Percentiles rank a stretch among this genome's conserved stretches.
Conservation (phyloP, 2,329 filamentous ascomycete genomes). For the Verticillium dahliae region DNA sequence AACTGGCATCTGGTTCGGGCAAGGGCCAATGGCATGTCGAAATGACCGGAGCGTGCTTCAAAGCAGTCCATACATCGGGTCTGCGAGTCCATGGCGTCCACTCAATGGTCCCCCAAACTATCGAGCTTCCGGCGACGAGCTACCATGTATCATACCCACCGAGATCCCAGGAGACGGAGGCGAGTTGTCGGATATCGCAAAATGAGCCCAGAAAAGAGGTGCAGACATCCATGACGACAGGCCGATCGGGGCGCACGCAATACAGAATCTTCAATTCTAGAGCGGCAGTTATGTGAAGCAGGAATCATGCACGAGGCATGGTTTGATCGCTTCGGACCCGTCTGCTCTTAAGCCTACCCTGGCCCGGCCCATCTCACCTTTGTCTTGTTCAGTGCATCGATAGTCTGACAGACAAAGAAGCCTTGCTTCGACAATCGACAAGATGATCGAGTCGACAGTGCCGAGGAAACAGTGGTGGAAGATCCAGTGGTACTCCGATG, state of each 20-base stretch:
- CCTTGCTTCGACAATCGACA: neutral
- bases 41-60: neutral
- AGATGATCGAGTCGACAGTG: neutral
- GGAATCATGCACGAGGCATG: neutral
- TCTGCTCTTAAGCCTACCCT: neutral
- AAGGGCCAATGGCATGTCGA: neutral
- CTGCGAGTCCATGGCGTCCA: neutral
- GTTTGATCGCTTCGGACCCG: neutral
- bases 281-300: neutral
- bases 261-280: neutral
- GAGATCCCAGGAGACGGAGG: neutral
- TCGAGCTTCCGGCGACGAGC: neutral
- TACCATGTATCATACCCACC: neutral
- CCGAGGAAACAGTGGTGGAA: slow-evolving; percentile 24
- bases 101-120: neutral
- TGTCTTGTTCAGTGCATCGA: neutral
- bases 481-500: slow-evolving; percentile 40
- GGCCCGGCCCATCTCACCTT: neutral
- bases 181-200: neutral
- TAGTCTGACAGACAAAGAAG: neutral
- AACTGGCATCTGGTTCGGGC: neutral
- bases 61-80: neutral
- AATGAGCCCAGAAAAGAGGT: neutral
- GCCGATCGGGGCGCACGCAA: neutral
- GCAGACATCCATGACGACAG: neutral